Conservation (phyloP, 2,329 filamentous ascomycete genomes). For the Penicillium verrucosum region DNA sequence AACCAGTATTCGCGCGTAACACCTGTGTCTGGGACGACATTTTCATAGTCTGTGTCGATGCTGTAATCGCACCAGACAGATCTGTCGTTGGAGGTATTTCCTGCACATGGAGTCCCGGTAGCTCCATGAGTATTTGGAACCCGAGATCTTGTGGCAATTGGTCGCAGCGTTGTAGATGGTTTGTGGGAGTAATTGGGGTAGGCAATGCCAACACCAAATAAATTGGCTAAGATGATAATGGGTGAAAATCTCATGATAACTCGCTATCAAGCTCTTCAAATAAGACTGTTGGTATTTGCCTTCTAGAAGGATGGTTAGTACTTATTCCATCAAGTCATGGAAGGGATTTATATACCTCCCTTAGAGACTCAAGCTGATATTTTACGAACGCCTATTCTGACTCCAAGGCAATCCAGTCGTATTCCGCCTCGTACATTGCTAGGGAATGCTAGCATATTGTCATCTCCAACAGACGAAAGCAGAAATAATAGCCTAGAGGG, state of each 20-base stretch:
- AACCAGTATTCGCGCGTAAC: slow-evolving; percentile 18
- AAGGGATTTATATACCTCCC: not conserved
- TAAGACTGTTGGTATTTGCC: not conserved
- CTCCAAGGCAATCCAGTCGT: not conserved
- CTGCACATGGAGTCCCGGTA: slow-evolving; percentile 1
- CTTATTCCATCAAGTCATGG: not conserved
- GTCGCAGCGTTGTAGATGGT: not conserved
- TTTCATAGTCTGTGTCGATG: slow-evolving; percentile 36
- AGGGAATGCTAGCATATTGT: not conserved
- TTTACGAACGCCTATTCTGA: not conserved
- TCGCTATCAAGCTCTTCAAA: not conserved
- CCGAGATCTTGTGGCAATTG: not conserved
- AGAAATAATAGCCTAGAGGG: not conserved
- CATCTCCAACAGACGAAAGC: not conserved
- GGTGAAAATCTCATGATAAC: not conserved
- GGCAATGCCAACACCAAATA: not conserved
- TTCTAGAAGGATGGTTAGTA: not conserved
- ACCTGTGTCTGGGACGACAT: slow-evolving; percentile 18
- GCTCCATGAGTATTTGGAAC: not conserved
- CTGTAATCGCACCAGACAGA: slow-evolving; percentile 30
- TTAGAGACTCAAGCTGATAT: not conserved
- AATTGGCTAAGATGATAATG: not conserved
- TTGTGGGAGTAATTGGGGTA: not conserved
- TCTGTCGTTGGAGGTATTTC: slow-evolving; percentile 28
- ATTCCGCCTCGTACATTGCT: not conserved